Percentiles rank a stretch among this genome's conserved stretches.
phyloP scores from a whole-genome alignment of 129 eudicot species.

The Chrysanthemum lavandulifolium region DNA sequence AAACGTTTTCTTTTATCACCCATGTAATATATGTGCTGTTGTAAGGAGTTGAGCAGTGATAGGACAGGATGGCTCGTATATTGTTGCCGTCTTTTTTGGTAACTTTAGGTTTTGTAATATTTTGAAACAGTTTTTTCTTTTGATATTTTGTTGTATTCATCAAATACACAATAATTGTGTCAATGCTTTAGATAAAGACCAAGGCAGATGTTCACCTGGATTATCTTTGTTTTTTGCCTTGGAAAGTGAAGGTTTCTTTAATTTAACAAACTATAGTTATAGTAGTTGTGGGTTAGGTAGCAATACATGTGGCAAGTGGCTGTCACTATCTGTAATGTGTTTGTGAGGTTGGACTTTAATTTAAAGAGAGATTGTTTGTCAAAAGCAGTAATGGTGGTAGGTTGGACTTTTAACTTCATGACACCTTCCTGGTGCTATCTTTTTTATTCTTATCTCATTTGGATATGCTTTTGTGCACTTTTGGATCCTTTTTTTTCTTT shows the following conservation, averaged over 20 bases:
- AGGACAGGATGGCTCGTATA: constrained; percentile 21
- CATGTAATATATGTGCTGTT: constrained; percentile 17
- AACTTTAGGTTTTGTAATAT: constrained; percentile 23
- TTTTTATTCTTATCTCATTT: too few relatives aligned
- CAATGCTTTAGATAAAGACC: constrained; percentile 13
- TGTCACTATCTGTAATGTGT: constrained; percentile 12
- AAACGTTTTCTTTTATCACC: background rate
- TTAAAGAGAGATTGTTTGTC: background rate
- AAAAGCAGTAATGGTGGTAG: too few relatives aligned
- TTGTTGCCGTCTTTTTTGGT: constrained; percentile 29
- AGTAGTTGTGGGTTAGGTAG: constrained; percentile 5
- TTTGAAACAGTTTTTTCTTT: constrained; percentile 9
- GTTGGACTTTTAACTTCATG: too few relatives aligned
- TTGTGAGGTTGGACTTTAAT: background rate
- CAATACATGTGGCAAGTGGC: constrained; percentile 13
- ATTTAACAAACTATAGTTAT: background rate
- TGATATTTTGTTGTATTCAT: constrained; percentile 29
- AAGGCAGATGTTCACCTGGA: constrained; percentile 9
- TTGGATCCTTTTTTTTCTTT: too few relatives aligned
- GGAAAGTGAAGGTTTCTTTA: constrained; percentile 5
- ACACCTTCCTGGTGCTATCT: too few relatives aligned
- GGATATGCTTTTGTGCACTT: too few relatives aligned
- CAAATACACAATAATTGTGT: constrained; percentile 32
- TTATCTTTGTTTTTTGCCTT: background rate
- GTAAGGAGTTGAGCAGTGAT: constrained; percentile 28